phyloP scores from a whole-genome alignment of 352 stramenopile species.

The Phytophthora fragariae region DNA sequence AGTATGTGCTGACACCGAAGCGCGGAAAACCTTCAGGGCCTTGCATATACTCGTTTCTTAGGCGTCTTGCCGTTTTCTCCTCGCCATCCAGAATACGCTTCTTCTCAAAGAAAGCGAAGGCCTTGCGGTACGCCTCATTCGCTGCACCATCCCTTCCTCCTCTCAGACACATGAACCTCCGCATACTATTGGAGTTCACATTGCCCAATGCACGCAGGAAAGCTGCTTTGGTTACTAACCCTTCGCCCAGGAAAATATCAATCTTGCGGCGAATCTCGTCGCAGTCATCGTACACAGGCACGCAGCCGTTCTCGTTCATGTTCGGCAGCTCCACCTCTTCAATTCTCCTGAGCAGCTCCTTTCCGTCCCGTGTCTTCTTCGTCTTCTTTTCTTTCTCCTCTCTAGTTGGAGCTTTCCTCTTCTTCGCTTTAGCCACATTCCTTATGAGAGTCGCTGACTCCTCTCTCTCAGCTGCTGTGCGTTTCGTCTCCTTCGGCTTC shows the following conservation, averaged over 20 bases:
- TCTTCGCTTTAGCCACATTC: neutral
- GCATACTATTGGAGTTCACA: slow-evolving; percentile 2
- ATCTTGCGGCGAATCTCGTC: neutral
- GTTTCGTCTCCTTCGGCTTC: slow-evolving; percentile 22
- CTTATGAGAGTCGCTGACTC: neutral
- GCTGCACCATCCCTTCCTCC: neutral
- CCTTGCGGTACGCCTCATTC: slow-evolving; percentile 1
- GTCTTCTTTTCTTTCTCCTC: neutral
- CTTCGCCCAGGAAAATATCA: neutral
- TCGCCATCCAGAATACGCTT: neutral
- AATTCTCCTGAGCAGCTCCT: neutral
- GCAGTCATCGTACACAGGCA: slow-evolving; percentile 3
- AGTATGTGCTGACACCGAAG: neutral
- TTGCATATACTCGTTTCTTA: neutral
- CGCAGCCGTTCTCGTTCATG: neutral
- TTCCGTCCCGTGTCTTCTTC: neutral
- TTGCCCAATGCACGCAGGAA: neutral
- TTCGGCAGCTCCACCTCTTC: neutral
- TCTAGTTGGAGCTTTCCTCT: neutral
- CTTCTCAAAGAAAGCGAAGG: neutral
- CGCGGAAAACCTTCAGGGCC: neutral
- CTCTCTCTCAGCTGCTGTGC: slow-evolving; percentile 16
- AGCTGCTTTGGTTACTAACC: neutral
- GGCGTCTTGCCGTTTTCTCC: neutral
- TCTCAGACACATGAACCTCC: slow-evolving; percentile 1